Conservation (phyloP, 257 asterid species). For the Rhazya stricta region DNA sequence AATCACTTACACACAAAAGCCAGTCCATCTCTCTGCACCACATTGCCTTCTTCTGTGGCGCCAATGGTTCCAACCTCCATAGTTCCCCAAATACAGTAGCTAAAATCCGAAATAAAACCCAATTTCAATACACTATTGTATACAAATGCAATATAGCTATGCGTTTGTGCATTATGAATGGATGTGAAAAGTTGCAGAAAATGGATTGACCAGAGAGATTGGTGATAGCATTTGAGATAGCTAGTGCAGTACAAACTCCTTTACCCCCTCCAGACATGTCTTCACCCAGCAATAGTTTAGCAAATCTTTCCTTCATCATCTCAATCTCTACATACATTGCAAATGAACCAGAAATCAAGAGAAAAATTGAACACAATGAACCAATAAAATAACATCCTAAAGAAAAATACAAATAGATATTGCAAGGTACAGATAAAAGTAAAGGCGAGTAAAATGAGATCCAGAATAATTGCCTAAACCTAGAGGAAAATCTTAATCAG, state of each 20-base stretch:
- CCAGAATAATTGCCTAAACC: not conserved
- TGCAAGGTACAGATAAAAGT: not conserved
- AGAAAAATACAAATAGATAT: not conserved
- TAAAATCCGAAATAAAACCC: constrained; percentile 21
- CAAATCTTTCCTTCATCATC: constrained; percentile 92
- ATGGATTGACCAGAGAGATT: constrained; percentile 72
- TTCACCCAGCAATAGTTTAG: constrained; percentile 90
- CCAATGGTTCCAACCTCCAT: constrained; percentile 96
- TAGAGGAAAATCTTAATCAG: not conserved
- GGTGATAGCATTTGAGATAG: constrained; percentile 93
- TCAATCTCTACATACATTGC: constrained; percentile 48
- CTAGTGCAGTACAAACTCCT: constrained; percentile 92
- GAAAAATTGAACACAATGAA: not conserved
- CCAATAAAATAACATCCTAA: not conserved
- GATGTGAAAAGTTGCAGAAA: not conserved
- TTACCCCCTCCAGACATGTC: constrained; percentile 99
- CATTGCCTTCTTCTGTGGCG: constrained; percentile 77
- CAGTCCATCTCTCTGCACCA: constrained; percentile 97
- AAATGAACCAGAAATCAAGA: not conserved
- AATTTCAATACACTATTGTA: constrained; percentile 10
- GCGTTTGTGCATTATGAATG: not conserved
- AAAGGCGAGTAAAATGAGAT: not conserved
- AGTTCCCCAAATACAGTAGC: constrained; percentile 93
- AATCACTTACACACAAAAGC: constrained; percentile 83
- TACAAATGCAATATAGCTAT: not conserved